Evolutionary conservation across 345 rosid genomes (phyloP).

Genomic region (Barbarea vulgaris): DNA sequence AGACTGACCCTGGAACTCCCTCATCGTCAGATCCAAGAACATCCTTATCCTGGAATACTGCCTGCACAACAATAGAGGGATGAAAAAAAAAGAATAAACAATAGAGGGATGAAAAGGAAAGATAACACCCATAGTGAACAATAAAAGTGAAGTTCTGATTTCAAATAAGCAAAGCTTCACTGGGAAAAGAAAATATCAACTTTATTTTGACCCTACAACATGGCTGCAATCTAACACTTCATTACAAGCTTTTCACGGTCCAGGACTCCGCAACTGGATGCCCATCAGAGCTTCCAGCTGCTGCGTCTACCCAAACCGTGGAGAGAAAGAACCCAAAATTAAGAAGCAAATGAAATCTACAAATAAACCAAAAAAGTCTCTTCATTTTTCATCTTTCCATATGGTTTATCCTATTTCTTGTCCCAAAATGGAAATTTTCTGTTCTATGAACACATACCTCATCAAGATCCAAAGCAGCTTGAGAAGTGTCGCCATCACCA

Average conservation of each 20-base stretch:
- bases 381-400: slow-evolving; percentile 1
- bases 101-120: slow-evolving; percentile 23
- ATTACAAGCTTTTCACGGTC: slow-evolving; percentile 11
- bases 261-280: slow-evolving; percentile 20
- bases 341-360: slow-evolving; percentile 12
- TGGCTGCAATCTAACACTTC: slow-evolving; percentile 11
- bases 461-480: slow-evolving; percentile 85
- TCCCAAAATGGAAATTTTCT: neutral
- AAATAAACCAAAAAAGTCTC: neutral
- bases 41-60: slow-evolving; percentile 63
- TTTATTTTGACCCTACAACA: slow-evolving; percentile 9
- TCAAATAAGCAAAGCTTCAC: slow-evolving; percentile 20
- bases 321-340: slow-evolving; percentile 16
- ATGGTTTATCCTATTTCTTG: slow-evolving; percentile 12
- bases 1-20: slow-evolving; percentile 55
- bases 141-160: neutral
- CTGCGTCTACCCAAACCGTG: slow-evolving; percentile 7
- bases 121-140: neutral
- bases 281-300: slow-evolving; percentile 26
- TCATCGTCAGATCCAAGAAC: slow-evolving; percentile 45
- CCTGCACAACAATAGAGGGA: slow-evolving; percentile 54
- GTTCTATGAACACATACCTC: slow-evolving; percentile 59
- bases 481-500: slow-evolving; percentile 97
- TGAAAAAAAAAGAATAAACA: slow-evolving; percentile 13
- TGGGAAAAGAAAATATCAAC: neutral